These are phyloP conservation scores for Thraustotheca clavata DNA, from an alignment of 352 stramenopile species.

Conservation along the genomic window DNA sequence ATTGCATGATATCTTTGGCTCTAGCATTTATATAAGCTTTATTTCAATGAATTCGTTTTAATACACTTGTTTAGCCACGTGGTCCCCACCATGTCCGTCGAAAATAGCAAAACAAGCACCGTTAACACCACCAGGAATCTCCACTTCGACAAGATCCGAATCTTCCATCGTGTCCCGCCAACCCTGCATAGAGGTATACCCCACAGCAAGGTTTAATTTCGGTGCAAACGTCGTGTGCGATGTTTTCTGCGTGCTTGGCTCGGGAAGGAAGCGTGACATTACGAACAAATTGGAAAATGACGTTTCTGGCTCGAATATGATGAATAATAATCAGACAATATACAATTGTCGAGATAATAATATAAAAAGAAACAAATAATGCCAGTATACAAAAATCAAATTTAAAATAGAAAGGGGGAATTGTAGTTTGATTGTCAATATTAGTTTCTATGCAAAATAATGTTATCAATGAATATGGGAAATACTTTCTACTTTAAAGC, in stretches of 20 bases:
- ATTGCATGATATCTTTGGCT: constrained; percentile 52
- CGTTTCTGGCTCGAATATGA: background rate
- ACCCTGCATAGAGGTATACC: constrained; percentile 68
- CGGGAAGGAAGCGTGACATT: constrained; percentile 80
- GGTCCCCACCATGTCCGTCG: constrained; percentile 66
- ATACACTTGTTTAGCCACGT: constrained; percentile 36
- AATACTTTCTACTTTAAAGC: no score
- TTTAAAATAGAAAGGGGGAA: no score
- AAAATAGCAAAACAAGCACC: constrained; percentile 66
- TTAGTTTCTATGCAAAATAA: no score
- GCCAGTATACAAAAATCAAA: no score
- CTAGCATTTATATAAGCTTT: constrained; percentile 28
- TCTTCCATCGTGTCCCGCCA: constrained; percentile 82
- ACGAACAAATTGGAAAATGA: constrained; percentile 6
- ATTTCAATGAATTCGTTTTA: background rate
- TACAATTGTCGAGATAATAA: background rate
- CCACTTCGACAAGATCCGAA: constrained; percentile 18
- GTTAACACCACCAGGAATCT: constrained; percentile 20
- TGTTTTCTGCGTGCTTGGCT: constrained; percentile 70
- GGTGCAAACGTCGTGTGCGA: constrained; percentile 33
- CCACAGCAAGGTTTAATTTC: constrained; percentile 43
- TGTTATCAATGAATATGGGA: no score
- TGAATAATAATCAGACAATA: background rate
- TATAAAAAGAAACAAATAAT: no score
- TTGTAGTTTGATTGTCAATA: no score